phyloP scores from a whole-genome alignment of 2,329 filamentous ascomycete species.

The Ceratocystis colombiana region DNA sequence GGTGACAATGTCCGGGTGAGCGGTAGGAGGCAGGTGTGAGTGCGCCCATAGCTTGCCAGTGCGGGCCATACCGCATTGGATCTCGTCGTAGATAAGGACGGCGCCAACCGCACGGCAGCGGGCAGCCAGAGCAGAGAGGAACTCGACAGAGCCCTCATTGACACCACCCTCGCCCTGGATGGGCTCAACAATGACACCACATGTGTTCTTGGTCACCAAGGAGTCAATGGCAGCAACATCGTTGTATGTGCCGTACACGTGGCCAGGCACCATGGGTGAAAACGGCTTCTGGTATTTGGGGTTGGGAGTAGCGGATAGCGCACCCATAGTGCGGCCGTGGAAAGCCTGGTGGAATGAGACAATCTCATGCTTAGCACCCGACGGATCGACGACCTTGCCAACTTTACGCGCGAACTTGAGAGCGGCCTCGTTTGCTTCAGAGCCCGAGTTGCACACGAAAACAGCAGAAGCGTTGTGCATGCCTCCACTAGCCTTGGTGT shows the following conservation, averaged over 20 bases:
- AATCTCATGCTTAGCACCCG: slow-evolving; percentile 66
- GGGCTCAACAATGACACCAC: slow-evolving; percentile 90
- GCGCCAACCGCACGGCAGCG: slow-evolving; percentile 81
- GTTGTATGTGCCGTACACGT: slow-evolving; percentile 78
- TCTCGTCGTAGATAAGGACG: slow-evolving; percentile 89
- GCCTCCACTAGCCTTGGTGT: slow-evolving; percentile 65
- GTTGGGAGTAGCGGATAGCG: slow-evolving; percentile 90
- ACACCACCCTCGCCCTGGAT: slow-evolving; percentile 97
- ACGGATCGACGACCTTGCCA: slow-evolving; percentile 63
- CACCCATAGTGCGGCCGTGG: slow-evolving; percentile 93
- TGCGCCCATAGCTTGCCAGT: slow-evolving; percentile 92
- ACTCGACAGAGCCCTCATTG: slow-evolving; percentile 70
- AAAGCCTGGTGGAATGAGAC: slow-evolving; percentile 89
- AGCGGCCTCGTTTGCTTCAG: slow-evolving; percentile 94
- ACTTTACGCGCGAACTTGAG: slow-evolving; percentile 95
- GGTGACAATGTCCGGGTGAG: slow-evolving; percentile 88
- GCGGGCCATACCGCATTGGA: slow-evolving; percentile 83
- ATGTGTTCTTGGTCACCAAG: slow-evolving; percentile 74
- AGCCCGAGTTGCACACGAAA: slow-evolving; percentile 93
- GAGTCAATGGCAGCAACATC: slow-evolving; percentile 60
- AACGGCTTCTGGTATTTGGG: slow-evolving; percentile 96
- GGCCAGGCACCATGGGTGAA: slow-evolving; percentile 88
- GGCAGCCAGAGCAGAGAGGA: slow-evolving; percentile 70
- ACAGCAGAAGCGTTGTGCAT: slow-evolving; percentile 73
- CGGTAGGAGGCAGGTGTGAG: slow-evolving; percentile 57